phyloP scores from a whole-genome alignment of 495 filamentous ascomycete species.

The Physcia stellaris region DNA sequence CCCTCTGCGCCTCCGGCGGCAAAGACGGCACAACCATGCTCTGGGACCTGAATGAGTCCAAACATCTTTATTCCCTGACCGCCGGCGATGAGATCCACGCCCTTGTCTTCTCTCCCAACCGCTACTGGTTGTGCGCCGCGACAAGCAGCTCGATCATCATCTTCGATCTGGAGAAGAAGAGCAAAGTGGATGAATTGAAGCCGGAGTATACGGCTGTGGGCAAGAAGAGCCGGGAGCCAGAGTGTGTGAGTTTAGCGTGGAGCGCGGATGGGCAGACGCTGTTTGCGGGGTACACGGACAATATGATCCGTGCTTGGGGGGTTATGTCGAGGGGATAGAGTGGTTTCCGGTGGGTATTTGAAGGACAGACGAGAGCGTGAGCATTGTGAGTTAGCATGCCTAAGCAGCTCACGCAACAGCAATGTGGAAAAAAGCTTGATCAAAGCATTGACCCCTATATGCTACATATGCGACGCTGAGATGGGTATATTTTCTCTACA shows the following conservation, averaged over 20 bases:
- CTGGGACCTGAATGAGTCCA: conserved; percentile 99
- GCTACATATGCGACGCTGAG: too few relatives aligned
- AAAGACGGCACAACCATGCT: conserved; percentile 99
- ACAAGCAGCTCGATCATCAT: conserved; percentile 97
- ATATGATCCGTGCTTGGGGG: conserved; percentile 98
- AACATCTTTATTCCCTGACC: conserved; percentile 99
- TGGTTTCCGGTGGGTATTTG: too few relatives aligned
- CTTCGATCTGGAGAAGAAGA: conserved; percentile 99
- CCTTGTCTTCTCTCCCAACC: conserved; percentile 99
- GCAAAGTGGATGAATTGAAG: conserved; percentile 99
- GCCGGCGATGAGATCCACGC: conserved; percentile 99
- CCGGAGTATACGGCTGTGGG: conserved; percentile 91
- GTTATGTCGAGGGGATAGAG: conserved; percentile 47
- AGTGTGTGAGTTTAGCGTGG: conserved; percentile 96
- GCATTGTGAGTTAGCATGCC: too few relatives aligned
- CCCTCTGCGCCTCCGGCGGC: conserved; percentile 96
- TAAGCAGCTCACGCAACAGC: too few relatives aligned
- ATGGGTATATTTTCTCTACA: too few relatives aligned
- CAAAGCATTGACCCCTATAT: too few relatives aligned
- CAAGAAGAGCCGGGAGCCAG: conserved; percentile 98
- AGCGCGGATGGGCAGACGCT: conserved; percentile 95
- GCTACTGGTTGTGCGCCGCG: conserved; percentile 99
- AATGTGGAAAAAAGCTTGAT: too few relatives aligned
- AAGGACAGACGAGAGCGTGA: too few relatives aligned
- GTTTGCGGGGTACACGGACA: conserved; percentile 99